These are phyloP conservation scores for Neurospora tetrasperma DNA, from an alignment of 495 filamentous ascomycete species.

Conservation along the genomic window DNA sequence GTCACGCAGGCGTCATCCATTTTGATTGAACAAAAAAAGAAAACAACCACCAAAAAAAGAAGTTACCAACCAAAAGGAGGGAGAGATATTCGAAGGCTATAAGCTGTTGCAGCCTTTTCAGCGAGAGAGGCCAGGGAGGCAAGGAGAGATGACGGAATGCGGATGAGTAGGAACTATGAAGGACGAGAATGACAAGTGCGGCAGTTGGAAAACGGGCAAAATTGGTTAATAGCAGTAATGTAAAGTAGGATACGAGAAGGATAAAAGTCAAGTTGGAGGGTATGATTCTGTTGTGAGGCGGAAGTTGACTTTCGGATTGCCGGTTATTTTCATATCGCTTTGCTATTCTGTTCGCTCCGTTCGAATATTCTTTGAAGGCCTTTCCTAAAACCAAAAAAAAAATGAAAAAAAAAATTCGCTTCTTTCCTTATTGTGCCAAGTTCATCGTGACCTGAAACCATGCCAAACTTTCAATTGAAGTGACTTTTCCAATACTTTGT, in stretches of 20 bases:
- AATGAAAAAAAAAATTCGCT: neutral
- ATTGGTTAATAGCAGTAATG: neutral
- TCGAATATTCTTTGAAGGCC: neutral
- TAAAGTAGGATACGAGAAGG: neutral
- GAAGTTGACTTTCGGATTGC: neutral
- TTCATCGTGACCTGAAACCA: neutral
- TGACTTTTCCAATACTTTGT: neutral
- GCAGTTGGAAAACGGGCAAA: neutral
- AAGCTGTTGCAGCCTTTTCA: neutral
- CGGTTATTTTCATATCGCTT: neutral
- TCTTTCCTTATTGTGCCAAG: neutral
- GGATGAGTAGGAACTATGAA: neutral
- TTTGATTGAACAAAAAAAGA: neutral
- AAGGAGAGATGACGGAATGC: neutral
- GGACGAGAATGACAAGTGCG: neutral
- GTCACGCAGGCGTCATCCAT: neutral
- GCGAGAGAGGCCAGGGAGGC: neutral
- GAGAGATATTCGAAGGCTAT: neutral
- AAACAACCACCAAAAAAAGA: neutral
- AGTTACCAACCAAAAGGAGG: neutral
- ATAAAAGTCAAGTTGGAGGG: no score
- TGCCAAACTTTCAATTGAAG: neutral
- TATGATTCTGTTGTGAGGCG: neutral
- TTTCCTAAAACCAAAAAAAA: neutral
- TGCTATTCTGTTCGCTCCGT: neutral